Evolutionary conservation across 2,329 filamentous ascomycete species (phyloP), one percentile per base, ranked within the genome.

Genomic region (Colletotrichum gigasporum): DNA sequence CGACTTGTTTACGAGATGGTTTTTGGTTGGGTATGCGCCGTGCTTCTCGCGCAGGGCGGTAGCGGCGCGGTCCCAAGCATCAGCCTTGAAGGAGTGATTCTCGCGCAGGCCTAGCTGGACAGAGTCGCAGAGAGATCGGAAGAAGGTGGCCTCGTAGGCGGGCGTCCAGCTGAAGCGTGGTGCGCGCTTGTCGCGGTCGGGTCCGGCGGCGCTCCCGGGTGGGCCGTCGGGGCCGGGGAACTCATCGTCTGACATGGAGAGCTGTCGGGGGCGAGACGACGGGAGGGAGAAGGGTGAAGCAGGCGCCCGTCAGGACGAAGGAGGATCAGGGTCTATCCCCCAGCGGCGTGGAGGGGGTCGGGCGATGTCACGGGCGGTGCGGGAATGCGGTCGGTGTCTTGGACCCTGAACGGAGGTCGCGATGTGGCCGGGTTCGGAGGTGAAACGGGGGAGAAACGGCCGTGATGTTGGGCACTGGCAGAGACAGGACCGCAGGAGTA

Each of bases 1-100:
- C 67, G 84, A 86, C 76, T 88, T 88, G 78, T 88, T 88, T 74
- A 88, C 87, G 34, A 88, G 82, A 57, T 88, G 86, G 69, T 81
- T 83, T 75, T 88, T 88, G 66, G 85, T 82, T n/a, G 85, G 85
- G 67, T 81, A 86, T 45, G 85, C 85, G 70, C 79, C 79, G 69
- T 88, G 86, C 56, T 80, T 81, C 28, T 85, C 83, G 74, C 84
- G 81, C 57, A 88, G 75, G 30, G 84, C 85, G 47, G 80, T 76
- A 58, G 82, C 81, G 45, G 86, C 86, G 67, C 84, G 83, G 60
- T 87, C 84, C 86, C 86, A 88, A 2, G 85, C 86, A 70, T 87
- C 85, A 16, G 83, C 79, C 74, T 88, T 88, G 79, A 88, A 88
- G 77, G 83, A 87, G 74, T 85, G 85, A 68, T 85, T 85, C 69